Evolutionary conservation across 768 basidiomycete species (phyloP).

Genomic region (Panaeolus papilionaceus): DNA sequence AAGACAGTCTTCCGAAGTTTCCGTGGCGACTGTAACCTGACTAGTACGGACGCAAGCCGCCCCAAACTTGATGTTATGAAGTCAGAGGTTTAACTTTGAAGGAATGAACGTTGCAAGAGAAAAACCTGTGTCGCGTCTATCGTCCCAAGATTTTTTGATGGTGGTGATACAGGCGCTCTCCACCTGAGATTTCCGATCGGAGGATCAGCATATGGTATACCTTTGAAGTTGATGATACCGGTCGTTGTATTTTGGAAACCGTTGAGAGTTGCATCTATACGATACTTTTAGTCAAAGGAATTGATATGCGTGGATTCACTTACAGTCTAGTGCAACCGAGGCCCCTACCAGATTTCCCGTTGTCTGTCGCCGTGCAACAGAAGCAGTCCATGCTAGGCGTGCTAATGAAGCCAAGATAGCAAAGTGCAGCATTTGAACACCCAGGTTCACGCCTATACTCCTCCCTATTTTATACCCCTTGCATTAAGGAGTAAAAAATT

Average conservation of each 20-base stretch:
- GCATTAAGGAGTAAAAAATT: not conserved
- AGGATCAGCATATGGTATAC: constrained; percentile 50
- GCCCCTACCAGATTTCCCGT: constrained; percentile 18
- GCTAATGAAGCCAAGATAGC: not conserved
- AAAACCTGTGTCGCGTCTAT: constrained; percentile 43
- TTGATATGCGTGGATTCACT: constrained; percentile 5
- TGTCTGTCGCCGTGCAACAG: constrained; percentile 1
- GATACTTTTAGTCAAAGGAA: too few relatives aligned
- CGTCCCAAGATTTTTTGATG: constrained; percentile 39
- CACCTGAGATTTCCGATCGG: constrained; percentile 48
- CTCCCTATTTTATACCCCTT: not conserved
- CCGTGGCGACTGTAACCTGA: constrained; percentile 33
- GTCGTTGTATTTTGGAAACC: constrained; percentile 37
- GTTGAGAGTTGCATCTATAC: constrained; percentile 44
- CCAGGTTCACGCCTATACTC: not conserved
- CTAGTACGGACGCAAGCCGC: constrained; percentile 40
- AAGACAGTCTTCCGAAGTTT: constrained; percentile 48
- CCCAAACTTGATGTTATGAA: constrained; percentile 35
- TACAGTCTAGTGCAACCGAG: constrained; percentile 35
- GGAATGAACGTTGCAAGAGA: not conserved
- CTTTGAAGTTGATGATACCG: constrained; percentile 43
- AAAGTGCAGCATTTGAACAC: not conserved
- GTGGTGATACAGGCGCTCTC: constrained; percentile 46
- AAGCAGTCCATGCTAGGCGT: not conserved
- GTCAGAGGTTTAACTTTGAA: not conserved